These are phyloP conservation scores for Cavenderia fasciculata DNA, from an alignment of 78 protist species.

Conservation along the genomic window DNA sequence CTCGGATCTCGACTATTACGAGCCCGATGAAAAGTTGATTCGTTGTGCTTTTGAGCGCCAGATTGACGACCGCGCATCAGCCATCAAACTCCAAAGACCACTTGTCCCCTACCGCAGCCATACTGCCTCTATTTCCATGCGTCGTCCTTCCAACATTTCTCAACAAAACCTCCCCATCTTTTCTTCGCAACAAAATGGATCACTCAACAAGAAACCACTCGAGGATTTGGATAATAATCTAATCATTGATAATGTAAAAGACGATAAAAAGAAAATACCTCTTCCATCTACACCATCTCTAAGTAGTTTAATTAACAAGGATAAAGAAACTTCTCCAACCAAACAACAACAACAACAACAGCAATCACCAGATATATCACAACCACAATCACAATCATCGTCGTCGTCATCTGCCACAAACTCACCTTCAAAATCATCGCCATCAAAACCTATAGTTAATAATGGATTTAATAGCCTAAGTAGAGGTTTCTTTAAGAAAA, in stretches of 20 bases:
- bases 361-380: neutral
- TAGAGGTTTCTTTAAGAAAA: constrained; percentile 17
- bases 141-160: neutral
- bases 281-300: no score
- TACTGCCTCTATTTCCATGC: constrained; percentile 54
- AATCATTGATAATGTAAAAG: neutral
- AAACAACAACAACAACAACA: neutral
- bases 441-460: neutral
- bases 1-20: constrained; percentile 42
- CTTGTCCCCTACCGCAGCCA: constrained; percentile 22
- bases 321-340: no score
- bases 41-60: constrained; percentile 1
- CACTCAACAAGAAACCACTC: no score
- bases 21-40: constrained; percentile 35
- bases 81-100: neutral
- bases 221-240: neutral
- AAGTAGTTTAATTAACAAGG: no score
- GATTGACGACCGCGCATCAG: constrained; percentile 15
- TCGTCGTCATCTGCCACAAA: neutral
- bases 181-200: neutral
- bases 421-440: neutral
- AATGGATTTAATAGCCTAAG: constrained; percentile 15
- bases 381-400: neutral
- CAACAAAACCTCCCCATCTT: neutral
- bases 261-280: no score